Percentiles rank a stretch among this genome's conserved stretches.
These are phyloP conservation scores for Melampsora americana DNA, from an alignment of 1,284 basidiomycete species.

Conservation along the genomic window DNA sequence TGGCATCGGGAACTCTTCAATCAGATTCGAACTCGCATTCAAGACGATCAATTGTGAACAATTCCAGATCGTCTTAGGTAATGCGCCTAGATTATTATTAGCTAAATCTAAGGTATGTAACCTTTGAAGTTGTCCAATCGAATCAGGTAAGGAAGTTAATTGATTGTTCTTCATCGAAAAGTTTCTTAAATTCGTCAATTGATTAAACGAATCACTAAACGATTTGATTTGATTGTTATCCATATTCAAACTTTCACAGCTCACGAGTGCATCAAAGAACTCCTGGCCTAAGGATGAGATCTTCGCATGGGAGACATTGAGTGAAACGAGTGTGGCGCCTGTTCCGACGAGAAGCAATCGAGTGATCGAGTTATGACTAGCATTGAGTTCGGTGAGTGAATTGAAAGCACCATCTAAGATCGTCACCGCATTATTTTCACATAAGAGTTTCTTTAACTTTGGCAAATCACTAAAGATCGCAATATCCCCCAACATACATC, in stretches of 20 bases:
- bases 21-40: conserved; percentile 84
- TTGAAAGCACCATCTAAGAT: conserved; percentile 62
- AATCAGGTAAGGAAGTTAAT: conserved; percentile 71
- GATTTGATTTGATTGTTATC: conserved; percentile 83
- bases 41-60: conserved; percentile 71
- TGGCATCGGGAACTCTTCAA: conserved; percentile 71
- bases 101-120: conserved; percentile 80
- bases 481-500: conserved; percentile 76
- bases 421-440: conserved; percentile 77
- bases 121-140: conserved; percentile 72
- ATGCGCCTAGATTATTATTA: conserved; percentile 79
- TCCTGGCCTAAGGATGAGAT: conserved; percentile 76
- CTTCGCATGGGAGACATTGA: conserved; percentile 88
- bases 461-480: conserved; percentile 68
- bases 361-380: conserved; percentile 71
- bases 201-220: conserved; percentile 76
- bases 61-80: conserved; percentile 78
- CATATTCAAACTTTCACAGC: conserved; percentile 69
- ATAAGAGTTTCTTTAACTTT: conserved; percentile 65
- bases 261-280: conserved; percentile 68
- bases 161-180: conserved; percentile 88
- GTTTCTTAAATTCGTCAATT: conserved; percentile 67
- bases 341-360: conserved; percentile 55
- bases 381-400: conserved; percentile 62
- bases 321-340: conserved; percentile 63